A percentile compares a stretch with the other conserved stretches of the same genome.
Conservation (phyloP, 2,329 filamentous ascomycete genomes). For the Colletotrichum tropicale region DNA sequence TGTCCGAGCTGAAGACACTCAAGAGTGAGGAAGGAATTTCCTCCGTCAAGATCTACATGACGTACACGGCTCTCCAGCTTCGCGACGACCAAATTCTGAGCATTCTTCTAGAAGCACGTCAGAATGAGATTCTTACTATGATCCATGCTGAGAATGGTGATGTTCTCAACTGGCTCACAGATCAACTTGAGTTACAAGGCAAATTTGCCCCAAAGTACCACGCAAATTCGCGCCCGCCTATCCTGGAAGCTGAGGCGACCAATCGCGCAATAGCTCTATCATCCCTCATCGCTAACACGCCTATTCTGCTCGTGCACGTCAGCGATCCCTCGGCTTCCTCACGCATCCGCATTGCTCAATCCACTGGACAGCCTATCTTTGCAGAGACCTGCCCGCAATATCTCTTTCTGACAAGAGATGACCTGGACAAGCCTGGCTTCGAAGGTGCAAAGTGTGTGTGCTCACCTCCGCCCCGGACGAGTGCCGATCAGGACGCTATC, state of each 20-base stretch:
- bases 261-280: conserved; percentile 55
- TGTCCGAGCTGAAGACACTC: neutral
- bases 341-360: conserved; percentile 47
- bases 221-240: conserved; percentile 33
- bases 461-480: conserved; percentile 52
- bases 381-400: conserved; percentile 63
- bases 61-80: conserved; percentile 53
- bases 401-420: conserved; percentile 55
- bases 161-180: conserved; percentile 57
- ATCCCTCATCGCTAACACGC: conserved; percentile 49
- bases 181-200: conserved; percentile 51
- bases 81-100: conserved; percentile 46
- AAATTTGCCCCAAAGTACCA: conserved; percentile 56
- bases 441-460: conserved; percentile 61
- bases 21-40: conserved; percentile 43
- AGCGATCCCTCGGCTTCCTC: conserved; percentile 48
- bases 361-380: conserved; percentile 49
- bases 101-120: conserved; percentile 49
- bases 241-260: conserved; percentile 51
- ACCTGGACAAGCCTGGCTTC: conserved; percentile 55
- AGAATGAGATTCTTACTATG: conserved; percentile 42
- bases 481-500: conserved; percentile 51
- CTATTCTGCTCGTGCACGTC: conserved; percentile 59
- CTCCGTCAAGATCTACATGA: conserved; percentile 57
- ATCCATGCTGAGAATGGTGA: conserved; percentile 60